A percentile compares a stretch with the other conserved stretches of the same genome.
These are phyloP conservation scores for Gardenia jasminoides DNA, from an alignment of 257 asterid species.

Conservation along the genomic window DNA sequence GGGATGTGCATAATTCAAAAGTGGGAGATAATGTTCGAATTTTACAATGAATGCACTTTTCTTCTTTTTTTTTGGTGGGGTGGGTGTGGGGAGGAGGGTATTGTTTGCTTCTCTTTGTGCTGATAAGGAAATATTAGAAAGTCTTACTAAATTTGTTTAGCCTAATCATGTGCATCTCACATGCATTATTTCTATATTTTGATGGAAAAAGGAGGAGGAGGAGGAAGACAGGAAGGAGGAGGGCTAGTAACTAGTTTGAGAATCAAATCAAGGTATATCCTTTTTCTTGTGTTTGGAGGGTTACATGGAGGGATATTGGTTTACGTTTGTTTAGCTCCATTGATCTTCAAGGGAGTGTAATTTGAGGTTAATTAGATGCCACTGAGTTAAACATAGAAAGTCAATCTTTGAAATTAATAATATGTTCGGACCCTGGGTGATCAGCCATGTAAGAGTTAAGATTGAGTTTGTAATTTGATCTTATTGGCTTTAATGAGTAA, in stretches of 20 bases:
- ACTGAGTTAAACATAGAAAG: not conserved
- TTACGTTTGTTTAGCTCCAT: not conserved
- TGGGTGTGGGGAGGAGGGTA: too few relatives aligned
- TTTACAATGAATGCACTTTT: too few relatives aligned
- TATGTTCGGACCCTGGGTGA: not conserved
- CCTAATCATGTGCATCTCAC: not conserved
- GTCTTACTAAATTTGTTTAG: not conserved
- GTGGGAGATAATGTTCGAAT: too few relatives aligned
- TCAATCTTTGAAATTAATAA: conserved; percentile 10
- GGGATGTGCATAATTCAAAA: too few relatives aligned
- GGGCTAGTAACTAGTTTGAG: not conserved
- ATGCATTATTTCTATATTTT: too few relatives aligned
- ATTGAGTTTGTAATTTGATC: conserved; percentile 1
- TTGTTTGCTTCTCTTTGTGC: too few relatives aligned
- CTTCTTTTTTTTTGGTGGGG: too few relatives aligned
- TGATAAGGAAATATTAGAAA: too few relatives aligned
- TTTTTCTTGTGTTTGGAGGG: not conserved
- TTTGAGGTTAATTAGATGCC: conserved; percentile 4
- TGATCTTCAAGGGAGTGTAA: not conserved
- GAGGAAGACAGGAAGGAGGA: not conserved
- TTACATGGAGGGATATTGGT: not conserved
- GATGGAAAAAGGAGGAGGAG: too few relatives aligned
- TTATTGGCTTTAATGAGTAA: not conserved
- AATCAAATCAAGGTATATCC: not conserved
- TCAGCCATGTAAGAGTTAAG: not conserved